Evolutionary conservation across 352 stramenopile species (phyloP), one percentile per base, ranked within the genome.

Genomic region (Phytophthora cajani): DNA sequence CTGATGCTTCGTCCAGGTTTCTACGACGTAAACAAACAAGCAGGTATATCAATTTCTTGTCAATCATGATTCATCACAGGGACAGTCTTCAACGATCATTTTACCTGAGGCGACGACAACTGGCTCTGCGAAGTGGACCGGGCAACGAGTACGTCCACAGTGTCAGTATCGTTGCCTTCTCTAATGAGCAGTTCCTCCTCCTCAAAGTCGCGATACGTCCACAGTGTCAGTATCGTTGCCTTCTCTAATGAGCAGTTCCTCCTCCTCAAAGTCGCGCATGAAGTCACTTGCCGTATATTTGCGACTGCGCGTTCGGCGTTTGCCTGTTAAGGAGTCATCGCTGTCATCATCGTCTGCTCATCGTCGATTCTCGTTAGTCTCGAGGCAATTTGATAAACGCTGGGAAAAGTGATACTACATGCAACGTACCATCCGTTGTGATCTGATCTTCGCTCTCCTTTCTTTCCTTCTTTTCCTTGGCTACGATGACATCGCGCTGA

Each of bases 251-350:
- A 83, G 42, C 19, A 68, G 68, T 30, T 92, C 79, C 67, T 94
- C 81, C 54, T 91, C 87, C 58, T 91, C 84, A 63, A 94, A 91
- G 51, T 94, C 86, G 46, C 84, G 82, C 82, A 92, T 91, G 33
- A 92, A 93, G 58, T 92, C 85, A 65, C 78, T 92, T 58, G 82
- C 72, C 14, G 85, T 88, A 75, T 94, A 91, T 62, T 91, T 90
- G 10, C 81, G 79, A 77, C 76, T 88, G 40, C 78, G 74, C 19
- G 76, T 78, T 25, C 80, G 62, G 17, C 64, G 64, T 9, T 69
- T 81, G 50, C 73, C 69, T n/a, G 70, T 67, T 2, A 52, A 72
- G 16, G 78, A 85, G 6, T 67, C 68, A 47, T 88, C 77, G 44
- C 80, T 90, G 47, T 88, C 74, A 57, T 84, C 80, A 4, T 83